phyloP scores from a whole-genome alignment of 352 stramenopile species.

The Globisporangium heterothallicum region DNA sequence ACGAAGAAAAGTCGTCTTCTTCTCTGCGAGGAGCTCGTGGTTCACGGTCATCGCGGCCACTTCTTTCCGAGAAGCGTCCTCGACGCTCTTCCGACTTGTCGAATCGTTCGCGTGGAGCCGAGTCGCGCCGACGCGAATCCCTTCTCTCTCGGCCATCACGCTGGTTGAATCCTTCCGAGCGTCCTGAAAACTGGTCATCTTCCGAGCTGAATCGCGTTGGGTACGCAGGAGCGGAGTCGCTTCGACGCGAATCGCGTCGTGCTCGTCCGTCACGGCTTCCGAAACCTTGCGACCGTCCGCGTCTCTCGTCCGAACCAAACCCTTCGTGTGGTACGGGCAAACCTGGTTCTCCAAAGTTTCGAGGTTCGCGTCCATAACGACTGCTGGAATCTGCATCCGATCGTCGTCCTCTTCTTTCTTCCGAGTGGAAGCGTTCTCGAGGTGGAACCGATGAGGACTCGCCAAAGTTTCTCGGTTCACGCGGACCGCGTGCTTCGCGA shows the following conservation, averaged over 20 bases:
- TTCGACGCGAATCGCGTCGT: background rate
- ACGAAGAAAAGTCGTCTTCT: background rate
- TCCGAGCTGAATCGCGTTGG: background rate
- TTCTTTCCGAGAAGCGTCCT: background rate
- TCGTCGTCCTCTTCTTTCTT: background rate
- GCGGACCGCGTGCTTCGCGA: background rate
- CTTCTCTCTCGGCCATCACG: background rate
- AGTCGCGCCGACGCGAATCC: background rate
- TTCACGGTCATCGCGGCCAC: background rate
- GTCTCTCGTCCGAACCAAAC: constrained; percentile 1
- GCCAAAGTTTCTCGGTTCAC: constrained; percentile 14
- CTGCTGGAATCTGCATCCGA: background rate
- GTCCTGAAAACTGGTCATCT: no score
- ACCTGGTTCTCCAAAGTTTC: background rate
- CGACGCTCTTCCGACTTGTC: constrained; percentile 7
- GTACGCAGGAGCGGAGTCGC: constrained; percentile 1
- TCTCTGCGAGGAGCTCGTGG: constrained; percentile 1
- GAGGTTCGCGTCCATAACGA: background rate
- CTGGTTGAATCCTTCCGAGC: no score
- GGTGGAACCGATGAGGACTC: constrained; percentile 6
- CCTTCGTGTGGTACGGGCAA: background rate
- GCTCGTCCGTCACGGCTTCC: background rate
- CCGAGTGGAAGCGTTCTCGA: constrained; percentile 11
- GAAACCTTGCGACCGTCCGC: background rate
- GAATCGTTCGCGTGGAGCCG: constrained; percentile 3